Evolutionary conservation across 192 early-diverging fungal species (phyloP).

Genomic region (Paraglomus brasilianum): DNA sequence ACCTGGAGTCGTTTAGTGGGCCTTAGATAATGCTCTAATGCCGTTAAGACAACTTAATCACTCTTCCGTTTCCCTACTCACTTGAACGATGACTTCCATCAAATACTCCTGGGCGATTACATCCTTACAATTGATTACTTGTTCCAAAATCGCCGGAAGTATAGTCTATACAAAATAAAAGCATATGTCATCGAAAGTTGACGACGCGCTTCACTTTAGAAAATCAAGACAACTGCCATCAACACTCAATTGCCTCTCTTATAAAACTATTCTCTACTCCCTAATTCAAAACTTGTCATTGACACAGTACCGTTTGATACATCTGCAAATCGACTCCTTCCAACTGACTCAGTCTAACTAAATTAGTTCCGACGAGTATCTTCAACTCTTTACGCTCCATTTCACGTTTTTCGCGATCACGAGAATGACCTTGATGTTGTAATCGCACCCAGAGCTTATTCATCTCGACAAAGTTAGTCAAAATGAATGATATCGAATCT

Average conservation of each 20-base stretch:
- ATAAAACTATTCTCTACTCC: no score
- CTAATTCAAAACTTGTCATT: no score
- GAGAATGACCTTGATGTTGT: slow-evolving; percentile 93
- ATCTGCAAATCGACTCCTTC: slow-evolving; percentile 81
- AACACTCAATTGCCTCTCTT: no score
- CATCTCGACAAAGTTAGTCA: slow-evolving; percentile 99
- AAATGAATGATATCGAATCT: slow-evolving; percentile 94
- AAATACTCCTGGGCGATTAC: slow-evolving; percentile 99
- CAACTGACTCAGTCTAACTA: slow-evolving; percentile 91
- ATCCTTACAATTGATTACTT: slow-evolving; percentile 96
- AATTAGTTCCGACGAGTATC: slow-evolving; percentile 94
- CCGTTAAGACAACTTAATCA: no score
- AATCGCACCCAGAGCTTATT: slow-evolving; percentile 99
- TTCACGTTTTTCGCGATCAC: slow-evolving; percentile 94
- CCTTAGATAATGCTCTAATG: no score
- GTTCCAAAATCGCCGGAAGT: slow-evolving; percentile 89
- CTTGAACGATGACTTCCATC: slow-evolving; percentile 99
- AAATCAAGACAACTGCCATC: no score
- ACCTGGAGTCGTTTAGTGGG: slow-evolving; percentile 47
- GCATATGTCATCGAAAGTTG: no score
- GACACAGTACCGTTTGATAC: slow-evolving; percentile 65
- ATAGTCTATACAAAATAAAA: slow-evolving; percentile 53
- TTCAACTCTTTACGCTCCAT: slow-evolving; percentile 93
- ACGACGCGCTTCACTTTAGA: no score
- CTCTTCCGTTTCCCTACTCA: slow-evolving; percentile 33